Percentiles rank a stretch among this genome's conserved stretches.
Conservation (phyloP, 2,329 filamentous ascomycete genomes). For the Aureobasidium zeae region DNA sequence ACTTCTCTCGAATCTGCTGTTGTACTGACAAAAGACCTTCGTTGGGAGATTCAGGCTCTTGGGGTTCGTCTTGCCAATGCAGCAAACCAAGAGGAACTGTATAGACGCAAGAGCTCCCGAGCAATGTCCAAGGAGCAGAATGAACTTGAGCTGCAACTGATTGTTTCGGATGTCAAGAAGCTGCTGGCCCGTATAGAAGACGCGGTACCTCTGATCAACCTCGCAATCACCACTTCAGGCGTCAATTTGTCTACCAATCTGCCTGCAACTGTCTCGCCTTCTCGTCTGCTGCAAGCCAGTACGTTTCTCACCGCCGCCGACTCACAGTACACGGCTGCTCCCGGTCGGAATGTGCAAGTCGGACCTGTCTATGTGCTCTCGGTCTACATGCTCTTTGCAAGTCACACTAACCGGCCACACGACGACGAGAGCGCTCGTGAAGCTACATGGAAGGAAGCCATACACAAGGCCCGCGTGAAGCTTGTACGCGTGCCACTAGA, state of each 20-base stretch:
- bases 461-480: conserved; percentile 83
- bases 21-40: conserved; percentile 69
- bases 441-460: conserved; percentile 88
- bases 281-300: conserved; percentile 82
- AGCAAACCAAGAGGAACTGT: conserved; percentile 52
- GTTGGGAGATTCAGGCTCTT: conserved; percentile 72
- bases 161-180: conserved; percentile 65
- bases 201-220: conserved; percentile 80
- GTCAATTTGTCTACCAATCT: conserved; percentile 74
- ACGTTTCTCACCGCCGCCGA: conserved; percentile 83
- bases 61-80: conserved; percentile 65
- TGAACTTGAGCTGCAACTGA: conserved; percentile 55
- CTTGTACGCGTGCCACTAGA: conserved; percentile 61
- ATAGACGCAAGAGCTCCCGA: conserved; percentile 36
- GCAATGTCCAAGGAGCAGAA: conserved; percentile 46
- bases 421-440: conserved; percentile 51
- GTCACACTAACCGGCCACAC: conserved; percentile 54
- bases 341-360: conserved; percentile 62
- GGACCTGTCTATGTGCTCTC: conserved; percentile 80
- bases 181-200: conserved; percentile 76
- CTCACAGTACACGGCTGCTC: conserved; percentile 62
- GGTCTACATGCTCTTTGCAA: conserved; percentile 88
- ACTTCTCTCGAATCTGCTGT: conserved; percentile 78
- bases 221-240: conserved; percentile 90
- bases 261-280: conserved; percentile 77